Evolutionary conservation across 2,329 filamentous ascomycete species (phyloP).

Genomic region (Arthrobotrys pseudoclavata): DNA sequence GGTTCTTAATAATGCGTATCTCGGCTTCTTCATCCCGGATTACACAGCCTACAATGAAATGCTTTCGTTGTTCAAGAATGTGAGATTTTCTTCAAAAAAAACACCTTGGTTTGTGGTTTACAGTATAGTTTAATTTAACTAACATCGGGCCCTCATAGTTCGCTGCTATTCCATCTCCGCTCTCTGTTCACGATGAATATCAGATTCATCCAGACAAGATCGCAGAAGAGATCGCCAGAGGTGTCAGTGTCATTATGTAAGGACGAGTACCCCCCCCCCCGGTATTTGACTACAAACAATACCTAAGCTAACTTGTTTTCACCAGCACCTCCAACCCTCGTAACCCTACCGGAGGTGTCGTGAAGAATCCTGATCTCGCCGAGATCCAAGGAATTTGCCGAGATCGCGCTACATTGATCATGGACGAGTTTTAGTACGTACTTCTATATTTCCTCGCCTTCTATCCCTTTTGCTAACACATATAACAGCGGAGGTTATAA

Average conservation of each 20-base stretch:
- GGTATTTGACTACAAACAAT: not conserved
- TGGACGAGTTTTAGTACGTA: constrained; percentile 91
- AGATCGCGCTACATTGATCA: constrained; percentile 89
- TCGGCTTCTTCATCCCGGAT: constrained; percentile 94
- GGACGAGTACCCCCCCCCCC: not conserved
- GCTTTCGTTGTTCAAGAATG: constrained; percentile 92
- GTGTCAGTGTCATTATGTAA: constrained; percentile 82
- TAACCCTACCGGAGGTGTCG: constrained; percentile 91
- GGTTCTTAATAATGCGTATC: constrained; percentile 89
- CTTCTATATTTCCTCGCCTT: not conserved
- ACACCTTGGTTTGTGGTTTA: not conserved
- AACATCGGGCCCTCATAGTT: constrained; percentile 71
- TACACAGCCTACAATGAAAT: constrained; percentile 99
- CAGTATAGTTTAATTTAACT: constrained; percentile 62
- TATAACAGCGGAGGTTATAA: constrained; percentile 78
- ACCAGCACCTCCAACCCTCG: constrained; percentile 86
- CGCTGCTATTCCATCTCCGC: constrained; percentile 85
- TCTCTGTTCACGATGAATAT: constrained; percentile 87
- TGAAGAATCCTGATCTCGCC: constrained; percentile 84
- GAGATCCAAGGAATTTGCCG: constrained; percentile 94
- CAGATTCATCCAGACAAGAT: constrained; percentile 95
- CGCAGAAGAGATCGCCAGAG: constrained; percentile 87
- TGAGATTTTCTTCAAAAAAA: constrained; percentile 65
- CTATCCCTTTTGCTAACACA: constrained; percentile 8
- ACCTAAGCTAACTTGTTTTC: constrained; percentile 14